Percentiles rank a stretch among this genome's conserved stretches.
phyloP scores from a whole-genome alignment of 1,139 yeast species.

The Candida sojae region DNA sequence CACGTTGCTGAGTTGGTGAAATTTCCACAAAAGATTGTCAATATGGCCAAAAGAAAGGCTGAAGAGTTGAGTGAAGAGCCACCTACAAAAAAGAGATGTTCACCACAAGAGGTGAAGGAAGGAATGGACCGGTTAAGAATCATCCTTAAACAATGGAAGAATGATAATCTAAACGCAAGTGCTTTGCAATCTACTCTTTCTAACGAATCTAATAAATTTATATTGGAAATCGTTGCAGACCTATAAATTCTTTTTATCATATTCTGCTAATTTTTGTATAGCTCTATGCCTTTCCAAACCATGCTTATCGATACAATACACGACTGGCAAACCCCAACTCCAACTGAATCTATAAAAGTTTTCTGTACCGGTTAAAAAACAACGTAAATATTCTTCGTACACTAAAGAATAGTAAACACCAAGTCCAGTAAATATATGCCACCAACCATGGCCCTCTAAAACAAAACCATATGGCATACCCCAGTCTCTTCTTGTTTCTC shows the following conservation, averaged over 20 bases:
- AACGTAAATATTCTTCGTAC: slow-evolving; percentile 71
- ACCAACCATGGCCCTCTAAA: slow-evolving; percentile 96
- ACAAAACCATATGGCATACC: slow-evolving; percentile 89
- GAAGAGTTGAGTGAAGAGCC: slow-evolving; percentile 74
- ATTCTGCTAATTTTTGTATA: slow-evolving; percentile 21
- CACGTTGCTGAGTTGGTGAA: slow-evolving; percentile 96
- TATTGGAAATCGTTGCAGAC: slow-evolving; percentile 33
- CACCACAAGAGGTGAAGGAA: slow-evolving; percentile 51
- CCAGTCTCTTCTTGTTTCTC: slow-evolving; percentile 58
- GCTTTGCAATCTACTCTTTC: slow-evolving; percentile 4
- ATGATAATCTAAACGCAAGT: slow-evolving; percentile 1
- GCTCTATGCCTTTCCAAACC: slow-evolving; percentile 30
- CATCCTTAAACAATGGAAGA: slow-evolving; percentile 63
- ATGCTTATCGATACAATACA: slow-evolving; percentile 28
- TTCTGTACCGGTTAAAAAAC: slow-evolving; percentile 55
- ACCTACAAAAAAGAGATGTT: slow-evolving; percentile 53
- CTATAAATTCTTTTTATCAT: slow-evolving; percentile 17
- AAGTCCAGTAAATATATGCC: slow-evolving; percentile 87
- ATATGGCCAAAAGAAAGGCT: slow-evolving; percentile 95
- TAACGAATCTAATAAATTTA: slow-evolving; percentile 32
- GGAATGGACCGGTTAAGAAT: slow-evolving; percentile 60
- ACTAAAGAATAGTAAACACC: slow-evolving; percentile 63
- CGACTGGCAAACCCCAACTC: slow-evolving; percentile 42
- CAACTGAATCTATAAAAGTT: slow-evolving; percentile 54
- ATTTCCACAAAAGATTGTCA: slow-evolving; percentile 83